Base-by-base conservation (phyloP, 2,329 filamentous ascomycete genomes). In the Paecilomyces fulvus region DNA sequence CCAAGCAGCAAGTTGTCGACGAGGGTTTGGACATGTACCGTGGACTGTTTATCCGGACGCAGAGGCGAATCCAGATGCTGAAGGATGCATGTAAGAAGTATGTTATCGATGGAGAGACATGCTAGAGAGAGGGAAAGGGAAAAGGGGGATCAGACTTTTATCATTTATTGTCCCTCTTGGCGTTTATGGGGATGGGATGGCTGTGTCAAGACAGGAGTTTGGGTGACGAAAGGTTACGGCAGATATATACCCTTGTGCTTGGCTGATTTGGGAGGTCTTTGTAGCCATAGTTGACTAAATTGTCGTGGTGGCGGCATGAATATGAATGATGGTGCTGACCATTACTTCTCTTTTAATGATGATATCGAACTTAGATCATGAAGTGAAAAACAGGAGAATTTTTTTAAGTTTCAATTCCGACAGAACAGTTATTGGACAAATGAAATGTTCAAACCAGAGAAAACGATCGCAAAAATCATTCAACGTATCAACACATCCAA, bases 1-100 rank as follows among this genome's bases (percentile, higher is more conserved):
- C 86, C 31, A 87, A 84, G 66, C 80, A 83, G 55, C 82, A 83
- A 20, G 89, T 99, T 51, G 81, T 99, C 48, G 80, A 85, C 55
- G 87, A 95, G 71, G 96, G 88, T 69, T 78, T 99, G 56, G 83
- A 86, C 59, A 90, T 94, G 76, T 99, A 97, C 71, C 85, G 87
- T 53, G 84, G 86, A 54, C 90, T 96, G 12, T 99, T 92, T 74
- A 79, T 87, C 64, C 88, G 92, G 67, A 92, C 90, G 1, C 83
- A 86, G 64, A 84, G 88, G 69, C 86, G 89, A 68, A 82, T 96
- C 56, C 81, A 85, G 46, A 75, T 82, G 60, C 71, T 86, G 57
- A 83, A 82, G 64, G 71, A 78, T 70, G 80, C 82, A 3, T 83
- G 81, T 67, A 78, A 79, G 59, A 79, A 82, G 62, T 84, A 83